Percentiles rank a stretch among this genome's conserved stretches.
Evolutionary conservation across 2,329 filamentous ascomycete genomes (phyloP).

Genomic region (Anisogramma anomala): DNA sequence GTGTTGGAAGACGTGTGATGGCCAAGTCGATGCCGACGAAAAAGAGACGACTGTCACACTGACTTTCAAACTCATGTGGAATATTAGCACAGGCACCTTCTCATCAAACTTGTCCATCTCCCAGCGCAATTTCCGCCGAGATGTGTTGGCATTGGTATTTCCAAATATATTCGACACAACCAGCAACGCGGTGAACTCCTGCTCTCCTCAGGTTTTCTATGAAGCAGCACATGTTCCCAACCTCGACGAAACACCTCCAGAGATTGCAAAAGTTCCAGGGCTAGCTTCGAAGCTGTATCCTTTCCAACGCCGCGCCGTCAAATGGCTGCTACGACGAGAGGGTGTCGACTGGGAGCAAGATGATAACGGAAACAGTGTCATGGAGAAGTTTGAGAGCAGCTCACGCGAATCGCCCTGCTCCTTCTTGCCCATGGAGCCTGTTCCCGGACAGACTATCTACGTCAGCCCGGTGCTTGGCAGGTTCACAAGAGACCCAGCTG

Average conservation of each 20-base stretch:
- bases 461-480: slow-evolving; percentile 51
- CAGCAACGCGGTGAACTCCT: slow-evolving; percentile 13
- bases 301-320: slow-evolving; percentile 58
- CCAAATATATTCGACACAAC: slow-evolving; percentile 7
- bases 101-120: not conserved
- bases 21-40: not conserved
- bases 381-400: slow-evolving; percentile 16
- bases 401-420: slow-evolving; percentile 27
- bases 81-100: slow-evolving; percentile 13
- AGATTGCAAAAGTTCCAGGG: slow-evolving; percentile 30
- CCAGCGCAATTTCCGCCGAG: slow-evolving; percentile 9
- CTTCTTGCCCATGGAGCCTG: slow-evolving; percentile 34
- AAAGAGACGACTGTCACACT: slow-evolving; percentile 6
- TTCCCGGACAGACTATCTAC: slow-evolving; percentile 26
- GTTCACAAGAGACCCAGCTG: slow-evolving; percentile 36
- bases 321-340: slow-evolving; percentile 60
- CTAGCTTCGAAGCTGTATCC: slow-evolving; percentile 49
- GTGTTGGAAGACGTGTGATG: slow-evolving; percentile 12
- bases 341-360: slow-evolving; percentile 37
- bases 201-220: slow-evolving; percentile 52
- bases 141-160: slow-evolving; percentile 16
- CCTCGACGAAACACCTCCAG: slow-evolving; percentile 27
- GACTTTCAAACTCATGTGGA: slow-evolving; percentile 22
- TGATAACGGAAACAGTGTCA: slow-evolving; percentile 17
- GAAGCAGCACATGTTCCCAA: slow-evolving; percentile 53